Conservation (phyloP, 257 asterid genomes). For the Solanum gracilifrons region DNA sequence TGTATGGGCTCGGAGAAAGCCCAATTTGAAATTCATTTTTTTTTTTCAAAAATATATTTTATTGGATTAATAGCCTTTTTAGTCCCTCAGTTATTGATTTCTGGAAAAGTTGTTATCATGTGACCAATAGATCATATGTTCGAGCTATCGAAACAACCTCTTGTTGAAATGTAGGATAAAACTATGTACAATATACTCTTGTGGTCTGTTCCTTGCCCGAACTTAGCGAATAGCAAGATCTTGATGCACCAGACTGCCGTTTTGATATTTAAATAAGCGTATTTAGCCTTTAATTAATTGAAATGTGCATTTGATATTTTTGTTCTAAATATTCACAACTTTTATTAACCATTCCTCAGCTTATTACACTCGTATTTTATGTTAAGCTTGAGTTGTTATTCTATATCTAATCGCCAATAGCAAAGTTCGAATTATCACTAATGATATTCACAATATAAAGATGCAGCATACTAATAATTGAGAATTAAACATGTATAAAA, state of each 20-base stretch:
- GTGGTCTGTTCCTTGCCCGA: neutral
- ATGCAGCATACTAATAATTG: neutral
- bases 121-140: neutral
- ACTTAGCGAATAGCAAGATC: neutral
- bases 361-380: neutral
- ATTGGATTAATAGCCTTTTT: neutral
- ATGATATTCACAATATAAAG: neutral
- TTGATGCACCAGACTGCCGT: fast-evolving
- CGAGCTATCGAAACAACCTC: neutral
- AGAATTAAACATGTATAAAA: neutral
- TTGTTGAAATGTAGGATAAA: neutral
- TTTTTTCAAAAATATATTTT: neutral
- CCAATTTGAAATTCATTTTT: neutral
- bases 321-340: neutral
- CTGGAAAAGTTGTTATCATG: neutral
- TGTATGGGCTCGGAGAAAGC: neutral
- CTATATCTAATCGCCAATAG: neutral
- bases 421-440: neutral
- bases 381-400: neutral
- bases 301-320: neutral
- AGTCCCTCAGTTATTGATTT: neutral
- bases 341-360: neutral
- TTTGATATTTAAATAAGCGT: neutral
- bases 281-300: neutral
- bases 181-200: neutral